These are phyloP conservation scores for Aspergillus candidus DNA, from an alignment of 2,329 filamentous ascomycete genomes.

Conservation along the genomic window DNA sequence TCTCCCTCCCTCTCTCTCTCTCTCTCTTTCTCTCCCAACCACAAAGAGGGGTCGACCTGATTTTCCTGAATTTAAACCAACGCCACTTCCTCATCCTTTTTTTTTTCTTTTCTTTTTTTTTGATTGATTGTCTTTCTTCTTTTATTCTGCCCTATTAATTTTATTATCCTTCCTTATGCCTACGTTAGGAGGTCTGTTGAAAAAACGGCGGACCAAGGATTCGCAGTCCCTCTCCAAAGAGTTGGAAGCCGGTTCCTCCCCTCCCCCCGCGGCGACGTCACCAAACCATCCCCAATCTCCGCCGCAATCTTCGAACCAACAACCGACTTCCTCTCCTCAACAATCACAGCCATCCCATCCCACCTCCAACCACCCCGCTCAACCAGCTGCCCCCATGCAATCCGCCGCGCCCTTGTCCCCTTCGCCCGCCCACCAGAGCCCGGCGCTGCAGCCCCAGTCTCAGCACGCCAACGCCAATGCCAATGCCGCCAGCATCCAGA, in stretches of 20 bases:
- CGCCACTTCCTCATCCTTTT: constrained; percentile 8
- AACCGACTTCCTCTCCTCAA: constrained; percentile 22
- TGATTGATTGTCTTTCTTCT: constrained; percentile 9
- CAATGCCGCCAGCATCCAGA: constrained; percentile 74
- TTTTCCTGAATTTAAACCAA: no score
- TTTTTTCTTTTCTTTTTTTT: constrained; percentile 24
- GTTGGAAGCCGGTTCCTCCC: constrained; percentile 60
- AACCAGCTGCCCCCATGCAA: constrained; percentile 31
- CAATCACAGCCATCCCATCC: constrained; percentile 9
- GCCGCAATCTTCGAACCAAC: constrained; percentile 22
- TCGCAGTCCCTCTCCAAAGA: constrained; percentile 53
- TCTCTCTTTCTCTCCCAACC: not conserved
- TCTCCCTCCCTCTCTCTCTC: not conserved
- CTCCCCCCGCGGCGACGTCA: constrained; percentile 59
- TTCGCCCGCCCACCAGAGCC: constrained; percentile 24
- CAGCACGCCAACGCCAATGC: constrained; percentile 35
- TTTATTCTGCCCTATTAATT: constrained; percentile 15
- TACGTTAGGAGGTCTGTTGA: constrained; percentile 81
- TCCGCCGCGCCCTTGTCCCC: constrained; percentile 30
- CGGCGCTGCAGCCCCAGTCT: constrained; percentile 36
- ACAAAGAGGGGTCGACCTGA: constrained; percentile 8
- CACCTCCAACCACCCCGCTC: constrained; percentile 12
- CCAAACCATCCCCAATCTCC: constrained; percentile 35
- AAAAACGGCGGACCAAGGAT: constrained; percentile 98
- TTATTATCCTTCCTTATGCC: constrained; percentile 59